Evolutionary conservation across 2,329 filamentous ascomycete genomes (phyloP).

Genomic region (Alternaria gansuensis): DNA sequence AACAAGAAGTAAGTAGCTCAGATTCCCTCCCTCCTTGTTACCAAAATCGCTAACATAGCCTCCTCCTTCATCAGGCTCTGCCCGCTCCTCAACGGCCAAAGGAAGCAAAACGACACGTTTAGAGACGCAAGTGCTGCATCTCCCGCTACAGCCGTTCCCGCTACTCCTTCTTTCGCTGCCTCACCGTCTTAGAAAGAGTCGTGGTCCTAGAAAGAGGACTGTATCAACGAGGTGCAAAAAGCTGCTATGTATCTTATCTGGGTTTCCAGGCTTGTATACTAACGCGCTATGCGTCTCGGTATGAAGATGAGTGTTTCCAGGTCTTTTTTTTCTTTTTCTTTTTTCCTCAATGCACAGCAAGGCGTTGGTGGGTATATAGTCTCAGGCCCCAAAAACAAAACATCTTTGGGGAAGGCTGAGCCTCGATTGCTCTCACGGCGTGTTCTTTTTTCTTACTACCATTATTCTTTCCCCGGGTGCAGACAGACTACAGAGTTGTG

Average conservation of each 20-base stretch:
- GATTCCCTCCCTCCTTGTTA: conserved; percentile 7
- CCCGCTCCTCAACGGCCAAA: conserved; percentile 51
- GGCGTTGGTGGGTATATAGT: conserved; percentile 1
- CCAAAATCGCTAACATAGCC: conserved; percentile 29
- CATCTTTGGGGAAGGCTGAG: background rate
- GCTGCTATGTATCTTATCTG: background rate
- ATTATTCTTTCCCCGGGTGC: background rate
- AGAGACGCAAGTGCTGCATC: conserved; percentile 46
- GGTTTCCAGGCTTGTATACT: background rate
- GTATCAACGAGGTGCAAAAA: background rate
- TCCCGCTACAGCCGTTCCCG: conserved; percentile 26
- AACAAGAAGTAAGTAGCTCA: conserved; percentile 81
- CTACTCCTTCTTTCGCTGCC: conserved; percentile 31
- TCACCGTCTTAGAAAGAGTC: conserved; percentile 12
- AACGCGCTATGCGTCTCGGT: background rate
- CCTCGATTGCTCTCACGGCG: conserved; percentile 1
- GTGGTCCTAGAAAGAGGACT: background rate
- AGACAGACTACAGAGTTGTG: background rate
- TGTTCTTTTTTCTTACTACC: background rate
- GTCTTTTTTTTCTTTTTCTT: conserved; percentile 11
- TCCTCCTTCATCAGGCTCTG: conserved; percentile 41
- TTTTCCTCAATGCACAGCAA: conserved; percentile 8
- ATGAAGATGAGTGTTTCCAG: background rate
- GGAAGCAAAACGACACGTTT: conserved; percentile 52
- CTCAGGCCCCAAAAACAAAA: background rate